Evolutionary conservation across 352 stramenopile species (phyloP).

Genomic region (Thraustochytrium sp.): DNA sequence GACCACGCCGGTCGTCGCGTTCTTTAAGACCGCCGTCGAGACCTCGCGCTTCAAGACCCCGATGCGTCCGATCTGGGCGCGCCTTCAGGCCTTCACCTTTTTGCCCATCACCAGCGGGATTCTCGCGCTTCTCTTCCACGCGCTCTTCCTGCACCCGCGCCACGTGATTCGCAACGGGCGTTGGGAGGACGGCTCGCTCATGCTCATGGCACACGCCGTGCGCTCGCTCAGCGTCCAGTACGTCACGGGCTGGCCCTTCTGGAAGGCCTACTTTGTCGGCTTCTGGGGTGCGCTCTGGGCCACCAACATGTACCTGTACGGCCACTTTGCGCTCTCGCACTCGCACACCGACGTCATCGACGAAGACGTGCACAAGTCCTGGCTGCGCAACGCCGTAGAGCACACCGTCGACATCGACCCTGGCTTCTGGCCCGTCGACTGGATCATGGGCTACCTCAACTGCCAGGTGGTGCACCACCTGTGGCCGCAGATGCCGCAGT

Average conservation of each 20-base stretch:
- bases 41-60: neutral
- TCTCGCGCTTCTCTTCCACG: constrained; percentile 47
- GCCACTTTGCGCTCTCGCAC: constrained; percentile 51
- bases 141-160: constrained; percentile 49
- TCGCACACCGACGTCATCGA: constrained; percentile 47
- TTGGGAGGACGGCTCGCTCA: neutral
- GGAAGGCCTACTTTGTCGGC: constrained; percentile 42
- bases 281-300: constrained; percentile 35
- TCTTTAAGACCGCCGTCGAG: constrained; percentile 46
- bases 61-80: constrained; percentile 30
- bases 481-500: constrained; percentile 49
- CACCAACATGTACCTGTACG: constrained; percentile 49
- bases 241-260: neutral
- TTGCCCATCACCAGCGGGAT: constrained; percentile 44
- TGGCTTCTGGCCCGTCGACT: constrained; percentile 26
- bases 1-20: constrained; percentile 50
- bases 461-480: constrained; percentile 49
- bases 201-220: neutral
- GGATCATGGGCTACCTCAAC: constrained; percentile 50
- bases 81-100: constrained; percentile 47
- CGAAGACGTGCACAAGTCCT: constrained; percentile 48
- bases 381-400: constrained; percentile 47
- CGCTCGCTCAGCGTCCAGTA: neutral
- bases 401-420: constrained; percentile 49
- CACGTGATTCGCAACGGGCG: constrained; percentile 42